Conservation (phyloP, 495 filamentous ascomycete species). For the Aspergillus diversus region DNA sequence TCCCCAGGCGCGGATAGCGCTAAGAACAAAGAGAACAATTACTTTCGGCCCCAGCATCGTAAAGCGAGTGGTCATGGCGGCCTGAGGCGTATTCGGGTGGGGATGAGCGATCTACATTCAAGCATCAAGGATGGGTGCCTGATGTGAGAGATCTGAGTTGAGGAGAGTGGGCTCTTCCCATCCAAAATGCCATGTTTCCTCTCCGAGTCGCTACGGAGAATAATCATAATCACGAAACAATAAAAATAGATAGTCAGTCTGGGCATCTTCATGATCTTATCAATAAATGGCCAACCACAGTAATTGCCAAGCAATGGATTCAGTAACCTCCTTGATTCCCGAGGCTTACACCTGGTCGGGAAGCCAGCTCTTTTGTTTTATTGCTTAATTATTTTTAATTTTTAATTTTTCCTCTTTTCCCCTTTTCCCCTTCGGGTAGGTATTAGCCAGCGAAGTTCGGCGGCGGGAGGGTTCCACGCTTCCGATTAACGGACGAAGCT, state of each 20-base stretch:
- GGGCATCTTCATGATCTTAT: constrained; percentile 4
- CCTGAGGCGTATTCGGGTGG: constrained; percentile 71
- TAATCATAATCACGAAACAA: background rate
- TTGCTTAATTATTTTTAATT: background rate
- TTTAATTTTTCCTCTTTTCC: background rate
- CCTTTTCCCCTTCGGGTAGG: background rate
- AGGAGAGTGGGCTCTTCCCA: background rate
- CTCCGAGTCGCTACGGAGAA: background rate
- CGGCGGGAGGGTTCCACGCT: background rate
- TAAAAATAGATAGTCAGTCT: constrained; percentile 10
- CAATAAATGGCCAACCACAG: no score
- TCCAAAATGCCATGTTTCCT: background rate
- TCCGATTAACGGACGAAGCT: background rate
- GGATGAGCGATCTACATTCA: constrained; percentile 81
- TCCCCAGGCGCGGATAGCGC: constrained; percentile 37
- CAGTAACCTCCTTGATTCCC: background rate
- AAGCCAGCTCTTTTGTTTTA: no score
- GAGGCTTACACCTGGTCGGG: no score
- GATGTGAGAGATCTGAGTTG: constrained; percentile 61
- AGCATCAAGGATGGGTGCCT: constrained; percentile 89
- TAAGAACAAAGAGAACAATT: constrained; percentile 27
- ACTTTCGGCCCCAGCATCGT: constrained; percentile 13
- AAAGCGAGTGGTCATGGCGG: constrained; percentile 46
- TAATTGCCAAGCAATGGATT: background rate
- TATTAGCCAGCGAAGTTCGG: constrained; percentile 1